A percentile compares a stretch with the other conserved stretches of the same genome.
Conservation (phyloP, 2,329 filamentous ascomycete genomes). For the Penicillium rolfsii region DNA sequence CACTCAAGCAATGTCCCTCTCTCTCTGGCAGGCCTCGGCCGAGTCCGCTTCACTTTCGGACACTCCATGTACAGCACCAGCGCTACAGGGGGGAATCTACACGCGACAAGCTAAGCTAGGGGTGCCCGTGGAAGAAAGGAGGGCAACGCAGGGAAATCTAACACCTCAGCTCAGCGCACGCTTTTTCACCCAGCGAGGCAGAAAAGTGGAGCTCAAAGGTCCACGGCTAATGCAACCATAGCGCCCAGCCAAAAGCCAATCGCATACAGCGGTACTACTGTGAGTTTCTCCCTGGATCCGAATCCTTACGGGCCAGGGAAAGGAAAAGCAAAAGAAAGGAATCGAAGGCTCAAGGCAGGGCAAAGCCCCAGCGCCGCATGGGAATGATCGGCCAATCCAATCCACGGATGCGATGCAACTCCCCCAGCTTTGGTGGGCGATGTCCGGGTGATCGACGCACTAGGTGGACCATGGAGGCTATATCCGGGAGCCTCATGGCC, state of each 20-base stretch:
- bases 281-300: no score
- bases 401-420: background rate
- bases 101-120: background rate
- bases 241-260: background rate
- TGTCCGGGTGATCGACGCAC: slow-evolving; percentile 17
- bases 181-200: background rate
- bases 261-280: no score
- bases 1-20: background rate
- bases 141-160: background rate
- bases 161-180: background rate
- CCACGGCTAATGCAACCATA: background rate
- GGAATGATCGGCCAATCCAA: slow-evolving; percentile 27
- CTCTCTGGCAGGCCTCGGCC: background rate
- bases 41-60: background rate
- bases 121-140: background rate
- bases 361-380: slow-evolving; percentile 6
- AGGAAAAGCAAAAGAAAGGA: background rate
- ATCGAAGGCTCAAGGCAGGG: background rate
- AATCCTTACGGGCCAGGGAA: background rate
- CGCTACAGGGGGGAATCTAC: background rate
- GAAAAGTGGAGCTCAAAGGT: background rate
- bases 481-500: slow-evolving; percentile 1
- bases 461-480: background rate
- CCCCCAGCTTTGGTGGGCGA: slow-evolving; percentile 23
- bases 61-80: background rate